Percentiles rank a stretch among this genome's conserved stretches.
phyloP scores from a whole-genome alignment of 208 protist genomes.

The Endotrypanum monterogeii region DNA sequence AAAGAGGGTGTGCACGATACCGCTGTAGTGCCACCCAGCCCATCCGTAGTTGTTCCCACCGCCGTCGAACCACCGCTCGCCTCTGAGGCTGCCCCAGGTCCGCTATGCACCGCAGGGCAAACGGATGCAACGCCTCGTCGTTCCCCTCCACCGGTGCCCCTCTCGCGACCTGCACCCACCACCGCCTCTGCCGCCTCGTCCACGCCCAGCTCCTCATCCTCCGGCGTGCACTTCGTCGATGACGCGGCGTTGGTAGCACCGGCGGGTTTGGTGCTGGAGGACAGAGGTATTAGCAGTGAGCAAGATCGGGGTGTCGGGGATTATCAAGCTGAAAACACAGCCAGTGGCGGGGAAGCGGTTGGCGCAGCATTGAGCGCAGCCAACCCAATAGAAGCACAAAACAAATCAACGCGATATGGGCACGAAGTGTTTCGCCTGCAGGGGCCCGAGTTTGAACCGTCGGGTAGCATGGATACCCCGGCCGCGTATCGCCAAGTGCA shows the following conservation, averaged over 20 bases:
- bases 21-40: not conserved
- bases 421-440: not conserved
- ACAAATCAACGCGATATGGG: not conserved
- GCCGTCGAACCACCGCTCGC: not conserved
- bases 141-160: not conserved
- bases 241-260: not conserved
- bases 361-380: not conserved
- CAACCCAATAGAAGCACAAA: not conserved
- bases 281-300: not conserved
- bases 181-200: not conserved
- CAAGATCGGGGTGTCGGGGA: not conserved
- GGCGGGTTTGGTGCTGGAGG: not conserved
- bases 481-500: conserved; percentile 10
- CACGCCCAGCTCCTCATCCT: not conserved
- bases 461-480: not conserved
- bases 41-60: not conserved
- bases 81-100: not conserved
- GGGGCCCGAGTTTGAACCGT: not conserved
- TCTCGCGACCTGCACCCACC: not conserved
- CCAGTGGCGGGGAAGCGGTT: not conserved
- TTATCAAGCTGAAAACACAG: not conserved
- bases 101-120: not conserved
- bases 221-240: not conserved
- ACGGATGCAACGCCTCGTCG: not conserved
- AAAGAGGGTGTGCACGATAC: not conserved